Base-by-base conservation (phyloP, 2,329 filamentous ascomycete genomes). In the Lachnellula arida region DNA sequence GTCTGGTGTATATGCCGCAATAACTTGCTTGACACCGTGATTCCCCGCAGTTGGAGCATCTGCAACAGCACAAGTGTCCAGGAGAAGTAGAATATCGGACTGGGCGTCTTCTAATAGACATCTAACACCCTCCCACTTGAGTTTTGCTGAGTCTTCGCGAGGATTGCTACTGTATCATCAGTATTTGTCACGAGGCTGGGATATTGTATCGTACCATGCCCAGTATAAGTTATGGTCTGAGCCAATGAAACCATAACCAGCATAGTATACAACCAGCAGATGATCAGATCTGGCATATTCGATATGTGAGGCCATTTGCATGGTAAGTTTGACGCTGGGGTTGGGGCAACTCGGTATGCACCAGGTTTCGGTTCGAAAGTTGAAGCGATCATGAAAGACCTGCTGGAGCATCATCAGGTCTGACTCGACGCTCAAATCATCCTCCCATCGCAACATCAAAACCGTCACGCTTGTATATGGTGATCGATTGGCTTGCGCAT, bases 261-360 rank as follows among this genome's bases (percentile, higher is more conserved):
- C 80, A 67, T 87, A 87, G 68, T 86, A 85, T 59, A 87, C 77
- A 58, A 87, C 82, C 59, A 86, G 71, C 22, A 87, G 75, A 63
- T 86, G 81, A 61, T 85, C 80, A 34, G 79, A 75, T 39, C 75
- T 72, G 28, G 81, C 78, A 49, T 79, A 75, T 61, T 85, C 81
- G 46, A 87, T 75, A 59, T 85, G 85, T 1, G 78, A 77, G 25
- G 78, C 75, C 71, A 87, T 79, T 60, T 80, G 79, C 54, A 82
- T 76, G n/a, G 79, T 78, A 17, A 87, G 76, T 68, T 85, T 85
- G 63, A 81, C 75, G 66, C 78, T 82, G 15, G 84, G 78, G 59
- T 84, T 85, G 46, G 79, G 69, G 19, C 79, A 76, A 5, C 78
- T 78, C 12, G 84, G 84, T 60, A 87, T 86, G 44, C 76, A 72